Evolutionary conservation across 164 flowering plant genomes (phyloP).

Genomic region (Kingdonia uniflora): DNA sequence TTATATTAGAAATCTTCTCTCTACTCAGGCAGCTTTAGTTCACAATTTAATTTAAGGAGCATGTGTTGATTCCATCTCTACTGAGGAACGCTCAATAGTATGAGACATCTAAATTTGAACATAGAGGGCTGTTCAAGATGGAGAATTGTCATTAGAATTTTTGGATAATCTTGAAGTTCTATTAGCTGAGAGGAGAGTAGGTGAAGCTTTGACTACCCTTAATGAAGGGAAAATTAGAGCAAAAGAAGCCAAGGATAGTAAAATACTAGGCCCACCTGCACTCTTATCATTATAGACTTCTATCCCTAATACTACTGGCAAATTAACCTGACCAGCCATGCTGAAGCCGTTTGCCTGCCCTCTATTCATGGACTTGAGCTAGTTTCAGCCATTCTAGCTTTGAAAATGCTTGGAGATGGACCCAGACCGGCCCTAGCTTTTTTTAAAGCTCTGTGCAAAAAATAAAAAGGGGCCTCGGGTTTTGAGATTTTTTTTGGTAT

Average conservation of each 20-base stretch:
- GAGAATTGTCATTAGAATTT: slow-evolving; percentile 74
- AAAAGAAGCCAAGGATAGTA: slow-evolving; percentile 40
- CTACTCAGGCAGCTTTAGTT: slow-evolving; percentile 76
- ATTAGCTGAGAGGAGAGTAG: slow-evolving; percentile 86
- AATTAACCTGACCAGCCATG: slow-evolving; percentile 82
- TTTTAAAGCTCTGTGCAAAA: too few relatives aligned
- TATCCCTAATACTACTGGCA: slow-evolving; percentile 57
- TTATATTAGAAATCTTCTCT: slow-evolving; percentile 68
- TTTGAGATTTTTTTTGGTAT: too few relatives aligned
- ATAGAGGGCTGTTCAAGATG: slow-evolving; percentile 48
- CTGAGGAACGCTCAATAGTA: slow-evolving; percentile 25
- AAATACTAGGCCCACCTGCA: slow-evolving; percentile 31
- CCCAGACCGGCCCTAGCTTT: too few relatives aligned
- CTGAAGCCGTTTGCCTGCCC: slow-evolving; percentile 83
- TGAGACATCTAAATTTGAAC: slow-evolving; percentile 26
- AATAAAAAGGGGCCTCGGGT: too few relatives aligned
- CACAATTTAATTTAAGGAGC: slow-evolving; percentile 88
- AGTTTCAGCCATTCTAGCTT: slow-evolving; percentile 69
- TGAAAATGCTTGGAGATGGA: slow-evolving; percentile 93
- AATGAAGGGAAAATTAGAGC: slow-evolving; percentile 69
- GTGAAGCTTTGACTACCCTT: slow-evolving; percentile 74
- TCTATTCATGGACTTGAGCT: slow-evolving; percentile 82
- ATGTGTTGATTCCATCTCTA: slow-evolving; percentile 39
- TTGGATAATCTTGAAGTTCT: slow-evolving; percentile 76
- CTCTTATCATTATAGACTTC: slow-evolving; percentile 40